phyloP scores from a whole-genome alignment of 75 land plant genomes.

The Chamaecyparis obtusa region DNA sequence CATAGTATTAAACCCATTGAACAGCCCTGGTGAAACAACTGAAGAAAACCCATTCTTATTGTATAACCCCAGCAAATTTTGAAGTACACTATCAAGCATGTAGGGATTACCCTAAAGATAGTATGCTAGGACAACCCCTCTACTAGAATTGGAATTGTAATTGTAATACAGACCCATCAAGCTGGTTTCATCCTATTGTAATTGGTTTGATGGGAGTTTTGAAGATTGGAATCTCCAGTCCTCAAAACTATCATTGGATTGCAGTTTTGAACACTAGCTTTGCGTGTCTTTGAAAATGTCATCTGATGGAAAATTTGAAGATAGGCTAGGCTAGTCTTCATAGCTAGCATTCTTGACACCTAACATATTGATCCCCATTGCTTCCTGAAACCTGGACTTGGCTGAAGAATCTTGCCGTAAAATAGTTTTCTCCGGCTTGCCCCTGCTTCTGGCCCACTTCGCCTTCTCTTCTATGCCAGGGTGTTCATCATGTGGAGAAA shows the following conservation, averaged over 20 bases:
- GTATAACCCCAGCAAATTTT: not conserved
- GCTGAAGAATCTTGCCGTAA: conserved; percentile 19
- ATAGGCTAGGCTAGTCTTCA: not conserved
- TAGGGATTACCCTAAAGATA: not conserved
- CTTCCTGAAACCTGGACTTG: not conserved
- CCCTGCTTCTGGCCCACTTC: not conserved
- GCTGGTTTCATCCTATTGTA: not conserved
- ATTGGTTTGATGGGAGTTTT: conserved; percentile 3
- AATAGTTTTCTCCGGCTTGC: conserved; percentile 23
- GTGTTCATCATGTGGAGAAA: conserved; percentile 15
- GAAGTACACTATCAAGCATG: not conserved
- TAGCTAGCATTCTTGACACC: not conserved
- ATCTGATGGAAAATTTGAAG: not conserved
- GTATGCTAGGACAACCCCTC: not conserved
- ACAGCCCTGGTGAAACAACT: not conserved
- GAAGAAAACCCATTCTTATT: not conserved
- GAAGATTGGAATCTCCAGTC: not conserved
- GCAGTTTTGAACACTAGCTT: not conserved
- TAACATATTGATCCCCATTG: not conserved
- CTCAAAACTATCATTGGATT: not conserved
- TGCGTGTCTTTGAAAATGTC: not conserved
- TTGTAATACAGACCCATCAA: not conserved
- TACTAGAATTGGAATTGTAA: not conserved
- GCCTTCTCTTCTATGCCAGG: not conserved
- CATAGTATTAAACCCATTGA: not conserved